Percentiles rank a stretch among this genome's conserved stretches.
These are phyloP conservation scores for Saccharomycopsis phalli DNA, from an alignment of 1,139 yeast species.

Conservation along the genomic window DNA sequence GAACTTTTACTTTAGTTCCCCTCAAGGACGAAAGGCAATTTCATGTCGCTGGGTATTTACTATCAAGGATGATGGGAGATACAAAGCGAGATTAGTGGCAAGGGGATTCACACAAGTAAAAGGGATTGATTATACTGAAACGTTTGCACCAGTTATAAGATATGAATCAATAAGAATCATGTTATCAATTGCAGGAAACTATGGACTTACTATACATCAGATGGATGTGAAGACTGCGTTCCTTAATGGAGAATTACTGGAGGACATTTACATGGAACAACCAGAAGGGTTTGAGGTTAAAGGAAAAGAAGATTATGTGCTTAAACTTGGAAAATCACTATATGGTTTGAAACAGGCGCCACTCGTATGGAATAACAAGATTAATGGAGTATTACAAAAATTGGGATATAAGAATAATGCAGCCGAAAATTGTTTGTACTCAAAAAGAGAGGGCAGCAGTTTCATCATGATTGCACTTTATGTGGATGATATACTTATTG, in stretches of 20 bases:
- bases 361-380: slow-evolving; percentile 21
- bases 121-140: slow-evolving; percentile 24
- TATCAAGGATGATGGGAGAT: slow-evolving; percentile 16
- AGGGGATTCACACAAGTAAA: slow-evolving; percentile 22
- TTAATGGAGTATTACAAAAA: slow-evolving; percentile 6
- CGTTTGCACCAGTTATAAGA: slow-evolving; percentile 25
- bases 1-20: too few species aligned
- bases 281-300: too few species aligned
- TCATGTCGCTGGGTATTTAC: slow-evolving; percentile 22
- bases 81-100: slow-evolving; percentile 24
- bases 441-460: too few species aligned
- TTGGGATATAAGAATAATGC: slow-evolving; percentile 16
- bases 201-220: slow-evolving; percentile 21
- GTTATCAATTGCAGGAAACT: slow-evolving; percentile 20
- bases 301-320: too few species aligned
- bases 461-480: too few species aligned
- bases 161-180: slow-evolving; percentile 21
- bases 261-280: too few species aligned
- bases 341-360: slow-evolving; percentile 25
- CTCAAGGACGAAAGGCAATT: slow-evolving; percentile 13
- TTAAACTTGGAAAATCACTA: slow-evolving; percentile 21
- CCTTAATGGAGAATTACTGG: too few species aligned
- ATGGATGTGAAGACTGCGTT: slow-evolving; percentile 24
- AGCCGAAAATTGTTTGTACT: slow-evolving; percentile 3
- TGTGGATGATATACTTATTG: too few species aligned